Base-by-base conservation (phyloP, 495 filamentous ascomycete species). In the Neurospora intermedia region DNA sequence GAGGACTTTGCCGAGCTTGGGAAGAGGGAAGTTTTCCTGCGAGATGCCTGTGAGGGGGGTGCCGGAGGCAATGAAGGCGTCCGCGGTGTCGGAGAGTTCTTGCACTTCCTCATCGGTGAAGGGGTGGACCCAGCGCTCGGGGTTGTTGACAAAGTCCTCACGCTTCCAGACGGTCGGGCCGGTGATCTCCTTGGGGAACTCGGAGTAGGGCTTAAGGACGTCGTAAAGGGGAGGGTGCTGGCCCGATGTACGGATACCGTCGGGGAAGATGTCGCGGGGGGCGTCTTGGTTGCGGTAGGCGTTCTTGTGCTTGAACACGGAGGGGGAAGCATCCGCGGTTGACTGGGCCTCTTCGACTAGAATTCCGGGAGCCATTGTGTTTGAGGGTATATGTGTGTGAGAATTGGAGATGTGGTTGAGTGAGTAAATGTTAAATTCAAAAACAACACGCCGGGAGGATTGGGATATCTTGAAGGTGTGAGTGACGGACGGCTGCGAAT, bases 81-180 rank as follows among this genome's bases (percentile, higher is more conserved):
- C 92, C 0, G 92, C 88, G 0, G 90, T 87, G 38, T 78, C 74
- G 74, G 87, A 87, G 54, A 97, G 87, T 76, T 95, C 94, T 11
- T 82, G 79, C 43, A 94, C 83, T 79, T 97, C 92, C 4, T 87
- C 83, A 4, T 83, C 79, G 15, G 83, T 88, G 79, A 96, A 92
- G 18, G 80, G 81, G 81, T 95, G 92, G 0, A 90, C 89, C 93
- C 94, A 97, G 76, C 87, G 85, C 78, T 94, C 91, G 0, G 92
- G 90, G 73, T 89, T 92, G 71, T 89, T 78, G 59, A 81, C 82
- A 79, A 91, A 96, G 46, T 94, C 91, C 31, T 92, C 89, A 0
- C 89, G 84, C 75, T 89, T 86, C 94, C 94, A 97, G 46, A 94
- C 89, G 0, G 93, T 96, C 9, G 88, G 88, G 6, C 93, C 93